These are phyloP conservation scores for Melanomma pulvis-pyrius DNA, from an alignment of 495 filamentous ascomycete genomes.

Conservation along the genomic window DNA sequence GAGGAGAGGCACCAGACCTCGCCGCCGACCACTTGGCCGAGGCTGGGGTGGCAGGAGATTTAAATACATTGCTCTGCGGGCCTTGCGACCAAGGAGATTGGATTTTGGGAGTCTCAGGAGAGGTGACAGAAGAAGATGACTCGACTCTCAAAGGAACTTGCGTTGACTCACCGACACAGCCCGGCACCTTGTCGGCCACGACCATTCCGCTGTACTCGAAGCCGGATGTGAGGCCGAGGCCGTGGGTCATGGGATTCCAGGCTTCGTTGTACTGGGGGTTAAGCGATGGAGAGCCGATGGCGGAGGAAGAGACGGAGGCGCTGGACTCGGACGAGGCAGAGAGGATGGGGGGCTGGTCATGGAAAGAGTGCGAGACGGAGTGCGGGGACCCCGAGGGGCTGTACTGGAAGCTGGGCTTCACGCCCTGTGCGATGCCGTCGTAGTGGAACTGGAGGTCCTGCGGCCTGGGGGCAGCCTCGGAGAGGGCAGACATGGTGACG, in stretches of 20 bases:
- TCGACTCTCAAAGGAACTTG: slow-evolving; percentile 45
- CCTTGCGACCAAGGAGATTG: slow-evolving; percentile 8
- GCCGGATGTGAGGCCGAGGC: slow-evolving; percentile 61
- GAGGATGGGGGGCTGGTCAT: slow-evolving; percentile 51
- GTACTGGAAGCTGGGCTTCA: slow-evolving; percentile 33
- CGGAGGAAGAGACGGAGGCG: slow-evolving; percentile 74
- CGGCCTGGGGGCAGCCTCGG: slow-evolving; percentile 27
- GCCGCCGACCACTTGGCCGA: slow-evolving; percentile 51
- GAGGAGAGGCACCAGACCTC: slow-evolving; percentile 18
- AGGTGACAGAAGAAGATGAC: slow-evolving; percentile 24
- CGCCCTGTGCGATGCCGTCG: slow-evolving; percentile 37
- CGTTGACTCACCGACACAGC: slow-evolving; percentile 80
- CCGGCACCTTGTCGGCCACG: slow-evolving; percentile 62
- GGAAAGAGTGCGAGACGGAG: slow-evolving; percentile 44
- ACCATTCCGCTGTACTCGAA: slow-evolving; percentile 59
- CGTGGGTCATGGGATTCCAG: slow-evolving; percentile 58
- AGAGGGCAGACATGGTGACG: slow-evolving; percentile 24
- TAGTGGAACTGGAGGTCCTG: slow-evolving; percentile 37
- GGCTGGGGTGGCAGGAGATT: slow-evolving; percentile 54
- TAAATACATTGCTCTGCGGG: slow-evolving; percentile 46
- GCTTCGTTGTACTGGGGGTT: slow-evolving; percentile 62
- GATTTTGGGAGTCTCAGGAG: slow-evolving; percentile 32
- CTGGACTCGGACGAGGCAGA: slow-evolving; percentile 72
- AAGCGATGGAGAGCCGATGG: slow-evolving; percentile 77
- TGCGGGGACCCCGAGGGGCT: slow-evolving; percentile 42